Evolutionary conservation across 768 basidiomycete species (phyloP).

Genomic region (Phlebiopsis flavidoalba): DNA sequence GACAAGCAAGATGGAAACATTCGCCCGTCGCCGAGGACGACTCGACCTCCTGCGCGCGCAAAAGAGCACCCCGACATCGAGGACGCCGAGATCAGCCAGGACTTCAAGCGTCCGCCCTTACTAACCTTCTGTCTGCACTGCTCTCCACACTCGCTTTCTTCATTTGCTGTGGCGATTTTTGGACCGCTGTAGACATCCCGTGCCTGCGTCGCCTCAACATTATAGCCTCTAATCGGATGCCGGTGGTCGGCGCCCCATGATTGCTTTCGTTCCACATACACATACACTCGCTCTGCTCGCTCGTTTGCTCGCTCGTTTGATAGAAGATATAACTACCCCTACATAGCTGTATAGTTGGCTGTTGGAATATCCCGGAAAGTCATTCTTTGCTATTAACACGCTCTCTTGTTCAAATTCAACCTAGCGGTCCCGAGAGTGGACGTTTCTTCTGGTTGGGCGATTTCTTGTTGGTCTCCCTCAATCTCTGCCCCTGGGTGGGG

Average conservation of each 20-base stretch:
- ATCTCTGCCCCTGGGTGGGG: no score
- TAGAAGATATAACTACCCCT: neutral
- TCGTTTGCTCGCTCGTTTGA: neutral
- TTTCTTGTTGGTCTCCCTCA: no score
- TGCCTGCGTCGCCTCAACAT: neutral
- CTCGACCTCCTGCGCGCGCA: neutral
- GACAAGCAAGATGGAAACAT: conserved; percentile 60
- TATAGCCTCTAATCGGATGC: neutral
- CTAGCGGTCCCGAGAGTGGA: no score
- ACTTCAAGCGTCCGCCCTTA: conserved; percentile 14
- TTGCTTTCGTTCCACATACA: neutral
- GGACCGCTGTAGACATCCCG: neutral
- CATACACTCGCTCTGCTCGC: neutral
- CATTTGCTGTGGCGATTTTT: neutral
- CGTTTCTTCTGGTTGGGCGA: no score
- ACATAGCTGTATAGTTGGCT: neutral
- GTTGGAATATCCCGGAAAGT: neutral
- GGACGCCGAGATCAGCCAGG: conserved; percentile 7
- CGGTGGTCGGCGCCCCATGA: neutral
- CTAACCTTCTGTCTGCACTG: neutral
- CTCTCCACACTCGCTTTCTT: neutral
- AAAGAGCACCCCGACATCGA: conserved; percentile 1
- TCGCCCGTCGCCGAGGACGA: conserved; percentile 25
- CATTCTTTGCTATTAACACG: neutral
- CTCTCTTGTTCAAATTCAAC: neutral